These are phyloP conservation scores for Primulina huaijiensis DNA, from an alignment of 257 asterid genomes.

Conservation along the genomic window DNA sequence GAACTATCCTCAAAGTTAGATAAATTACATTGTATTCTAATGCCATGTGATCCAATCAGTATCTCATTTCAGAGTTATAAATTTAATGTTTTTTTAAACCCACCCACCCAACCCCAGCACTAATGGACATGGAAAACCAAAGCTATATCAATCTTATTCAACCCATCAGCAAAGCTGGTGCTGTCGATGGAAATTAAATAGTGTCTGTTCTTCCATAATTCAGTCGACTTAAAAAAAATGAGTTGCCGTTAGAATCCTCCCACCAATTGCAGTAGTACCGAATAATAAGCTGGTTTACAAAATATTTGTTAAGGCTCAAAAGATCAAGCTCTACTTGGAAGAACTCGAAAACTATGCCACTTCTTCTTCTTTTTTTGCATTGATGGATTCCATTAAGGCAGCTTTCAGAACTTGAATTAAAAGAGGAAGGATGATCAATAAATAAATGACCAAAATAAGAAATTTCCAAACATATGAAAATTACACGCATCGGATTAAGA, in stretches of 20 bases:
- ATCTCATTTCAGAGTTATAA: neutral
- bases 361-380: too few species aligned
- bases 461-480: neutral
- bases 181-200: neutral
- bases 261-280: neutral
- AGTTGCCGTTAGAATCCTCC: neutral
- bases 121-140: neutral
- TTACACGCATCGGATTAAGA: conserved; percentile 7
- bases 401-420: neutral
- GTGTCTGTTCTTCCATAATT: neutral
- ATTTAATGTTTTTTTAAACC: neutral
- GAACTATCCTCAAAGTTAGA: neutral
- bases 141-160: too few species aligned
- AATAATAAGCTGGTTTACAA: neutral
- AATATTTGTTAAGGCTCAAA: too few species aligned
- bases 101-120: neutral
- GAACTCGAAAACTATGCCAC: too few species aligned
- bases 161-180: neutral
- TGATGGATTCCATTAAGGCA: neutral
- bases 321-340: too few species aligned
- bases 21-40: conserved; percentile 5
- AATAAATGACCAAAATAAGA: conserved; percentile 13
- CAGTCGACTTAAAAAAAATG: neutral
- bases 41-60: conserved; percentile 4
- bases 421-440: neutral